A percentile compares a stretch with the other conserved stretches of the same genome.
Conservation (phyloP, 129 eudicot species). For the Centella asiatica region DNA sequence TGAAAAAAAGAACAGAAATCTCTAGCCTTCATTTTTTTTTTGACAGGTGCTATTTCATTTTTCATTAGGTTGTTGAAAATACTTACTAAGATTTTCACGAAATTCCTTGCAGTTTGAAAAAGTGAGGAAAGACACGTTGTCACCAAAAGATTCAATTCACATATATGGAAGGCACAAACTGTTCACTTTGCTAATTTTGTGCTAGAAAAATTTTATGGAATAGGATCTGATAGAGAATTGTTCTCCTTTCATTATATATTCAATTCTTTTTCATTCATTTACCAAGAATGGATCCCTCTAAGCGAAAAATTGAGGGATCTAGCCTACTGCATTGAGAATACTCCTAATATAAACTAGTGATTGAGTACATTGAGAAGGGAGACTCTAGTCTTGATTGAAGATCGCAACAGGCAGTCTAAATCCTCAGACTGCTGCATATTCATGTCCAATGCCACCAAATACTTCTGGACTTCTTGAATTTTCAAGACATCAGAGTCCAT, state of each 20-base stretch:
- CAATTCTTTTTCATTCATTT: neutral
- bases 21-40: no score
- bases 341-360: neutral
- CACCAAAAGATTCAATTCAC: no score
- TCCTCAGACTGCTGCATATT: constrained; percentile 2
- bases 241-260: neutral
- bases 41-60: no score
- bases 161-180: no score
- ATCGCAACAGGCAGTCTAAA: neutral
- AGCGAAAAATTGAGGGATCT: neutral
- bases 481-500: neutral
- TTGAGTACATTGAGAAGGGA: constrained; percentile 8
- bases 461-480: neutral
- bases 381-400: neutral
- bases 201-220: no score
- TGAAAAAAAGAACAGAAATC: no score
- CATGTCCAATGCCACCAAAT: constrained; percentile 2
- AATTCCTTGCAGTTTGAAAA: no score
- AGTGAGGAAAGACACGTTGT: no score
- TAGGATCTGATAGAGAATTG: neutral
- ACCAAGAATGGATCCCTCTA: constrained; percentile 9
- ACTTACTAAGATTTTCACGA: no score
- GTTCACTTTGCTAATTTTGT: no score
- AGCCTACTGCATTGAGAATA: neutral
- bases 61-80: no score